Base-by-base conservation (phyloP, 2,329 filamentous ascomycete genomes). In the Colletotrichum nymphaeae region DNA sequence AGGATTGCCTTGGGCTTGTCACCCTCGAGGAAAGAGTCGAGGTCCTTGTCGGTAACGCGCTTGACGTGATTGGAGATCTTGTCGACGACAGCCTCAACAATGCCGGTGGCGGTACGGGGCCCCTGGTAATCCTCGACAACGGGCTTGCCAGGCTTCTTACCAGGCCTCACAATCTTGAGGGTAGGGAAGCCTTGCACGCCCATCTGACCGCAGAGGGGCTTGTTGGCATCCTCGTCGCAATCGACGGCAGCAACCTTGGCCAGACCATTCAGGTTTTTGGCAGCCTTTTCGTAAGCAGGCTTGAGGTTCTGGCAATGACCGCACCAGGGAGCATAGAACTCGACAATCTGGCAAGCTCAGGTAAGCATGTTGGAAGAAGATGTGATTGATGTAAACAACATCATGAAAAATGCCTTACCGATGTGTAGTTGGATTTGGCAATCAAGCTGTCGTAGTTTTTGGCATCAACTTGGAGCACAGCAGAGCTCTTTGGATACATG, bases 301-400 rank as follows among this genome's bases (percentile, higher is more conserved):
- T 98, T 95, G 79, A 99, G 93, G 84, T 93, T 98, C 85, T 98
- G 90, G 86, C 97, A 99, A 85, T 98, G 97, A 55, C 96, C 97
- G 80, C 97, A 98, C 96, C 96, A 98, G 28, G 96, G 96, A 9
- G 96, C 96, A 80, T 98, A 98, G 88, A 98, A 98, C 84, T 95
- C 94, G 81, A 91, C 85, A 58, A 91, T 88, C 88, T 92, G 6
- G 14, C 58, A 22, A 6, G 35, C 19, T 32, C 19, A 49, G n/a
- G 19, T 49, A n/a, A 22, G 42, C 53, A 28, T 55, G 24, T 8
- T 19, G 49, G 49, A 62, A 70, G 69, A 62, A 65, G 4, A 35
- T 12, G 11, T 35, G 19, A 32, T n/a, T 35, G 19, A 22, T n/a
- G 53, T 69, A 42, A 72, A 53, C 4, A 12, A 63, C 28, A 63